phyloP scores from a whole-genome alignment of 345 rosid genomes.

The Murraya koenigii region DNA sequence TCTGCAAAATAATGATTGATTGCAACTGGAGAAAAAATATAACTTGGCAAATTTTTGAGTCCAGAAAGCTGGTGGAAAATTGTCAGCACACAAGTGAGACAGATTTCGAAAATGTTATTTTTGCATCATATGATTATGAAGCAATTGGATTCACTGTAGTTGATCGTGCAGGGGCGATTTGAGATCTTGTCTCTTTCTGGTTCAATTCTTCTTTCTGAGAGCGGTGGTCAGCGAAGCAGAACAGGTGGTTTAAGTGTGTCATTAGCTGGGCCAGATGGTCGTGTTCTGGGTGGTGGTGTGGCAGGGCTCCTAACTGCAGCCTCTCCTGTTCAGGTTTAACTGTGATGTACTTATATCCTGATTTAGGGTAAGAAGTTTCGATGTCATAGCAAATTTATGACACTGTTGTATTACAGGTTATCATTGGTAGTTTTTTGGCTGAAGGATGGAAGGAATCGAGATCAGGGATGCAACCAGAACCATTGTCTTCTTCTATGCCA shows the following conservation, averaged over 20 bases:
- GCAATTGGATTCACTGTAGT: neutral
- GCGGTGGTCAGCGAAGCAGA: constrained; percentile 39
- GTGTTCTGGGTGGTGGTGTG: constrained; percentile 47
- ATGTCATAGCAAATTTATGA: no score
- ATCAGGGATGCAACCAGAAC: constrained; percentile 31
- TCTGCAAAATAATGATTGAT: neutral
- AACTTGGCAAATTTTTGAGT: neutral
- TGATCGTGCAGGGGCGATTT: constrained; percentile 40
- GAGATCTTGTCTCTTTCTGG: constrained; percentile 48
- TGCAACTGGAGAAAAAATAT: neutral
- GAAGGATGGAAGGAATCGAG: constrained; percentile 41
- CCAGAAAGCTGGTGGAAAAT: neutral
- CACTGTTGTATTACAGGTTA: constrained; percentile 31
- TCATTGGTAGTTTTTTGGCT: constrained; percentile 46
- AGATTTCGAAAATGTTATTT: neutral
- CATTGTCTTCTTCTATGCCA: constrained; percentile 19
- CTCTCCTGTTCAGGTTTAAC: constrained; percentile 46
- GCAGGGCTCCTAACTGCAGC: constrained; percentile 47
- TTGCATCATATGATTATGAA: neutral
- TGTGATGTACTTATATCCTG: neutral
- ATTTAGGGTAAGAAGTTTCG: neutral
- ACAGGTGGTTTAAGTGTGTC: constrained; percentile 42
- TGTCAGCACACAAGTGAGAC: neutral
- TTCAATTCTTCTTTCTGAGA: constrained; percentile 34
- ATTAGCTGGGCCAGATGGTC: constrained; percentile 46